Base-by-base conservation (phyloP, 2,329 filamentous ascomycete species). In the Pseudofabraea citricarpa region DNA sequence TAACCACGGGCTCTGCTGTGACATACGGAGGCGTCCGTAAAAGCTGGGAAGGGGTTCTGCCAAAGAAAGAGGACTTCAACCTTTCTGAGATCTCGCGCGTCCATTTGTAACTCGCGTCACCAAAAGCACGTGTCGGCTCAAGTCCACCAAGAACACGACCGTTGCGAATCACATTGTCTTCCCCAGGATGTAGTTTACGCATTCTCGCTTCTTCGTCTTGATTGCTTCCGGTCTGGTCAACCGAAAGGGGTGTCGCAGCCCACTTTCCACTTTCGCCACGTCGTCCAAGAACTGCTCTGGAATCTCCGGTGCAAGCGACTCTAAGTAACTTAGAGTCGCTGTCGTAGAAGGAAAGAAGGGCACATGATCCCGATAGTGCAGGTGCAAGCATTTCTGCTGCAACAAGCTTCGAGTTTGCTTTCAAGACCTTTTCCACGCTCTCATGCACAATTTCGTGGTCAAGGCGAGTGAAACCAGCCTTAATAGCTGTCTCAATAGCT, bases 81-180 rank as follows among this genome's bases (percentile, higher is more conserved):
- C 86, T 84, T 41, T 87, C 80, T 46, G 93, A 88, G 1, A 90
- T 85, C 48, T 95, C 89, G 40, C 79, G 77, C 46, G 79, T 87
- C 93, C 93, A 98, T 67, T 98, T 98, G 72, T 98, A 98, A 56
- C 85, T 84, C 7, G 93, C 91, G 65, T 98, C 93, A 26, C 93
- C 94, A 64, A 98, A 98, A 0, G 94, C 91, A 50, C 93, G 83
- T 15, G 85, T 91, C 3, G 93, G 93, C 64, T 98, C 93, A 10
- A 98, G 73, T 15, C 90, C 87, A 35, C 93, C 93, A 0, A 98
- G 75, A 13, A 98, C 88, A 48, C 93, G 85, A 5, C 93, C 93
- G 55, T 95, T 93, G 33, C 83, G 77, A 31, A 95, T 82, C 7
- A 96, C 93, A 55, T 90, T 75, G 12, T 87, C 84, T 66, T 98